A percentile compares a stretch with the other conserved stretches of the same genome.
phyloP scores from a whole-genome alignment of 768 basidiomycete species.

The Leccinellum luteum region DNA sequence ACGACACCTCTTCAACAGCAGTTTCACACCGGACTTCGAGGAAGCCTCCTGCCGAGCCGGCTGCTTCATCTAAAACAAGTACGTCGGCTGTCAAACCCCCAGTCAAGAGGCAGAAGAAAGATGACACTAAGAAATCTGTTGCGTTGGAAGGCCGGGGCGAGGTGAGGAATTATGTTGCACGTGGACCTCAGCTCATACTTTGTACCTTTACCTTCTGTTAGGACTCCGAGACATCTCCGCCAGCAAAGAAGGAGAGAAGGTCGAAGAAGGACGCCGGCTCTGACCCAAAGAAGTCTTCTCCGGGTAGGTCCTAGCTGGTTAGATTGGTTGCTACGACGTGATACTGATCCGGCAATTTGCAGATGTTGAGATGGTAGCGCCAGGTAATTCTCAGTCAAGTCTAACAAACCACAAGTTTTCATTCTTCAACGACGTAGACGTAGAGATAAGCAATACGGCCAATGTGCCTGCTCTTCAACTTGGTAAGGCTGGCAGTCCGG shows the following conservation, averaged over 20 bases:
- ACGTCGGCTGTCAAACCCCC: slow-evolving; percentile 1
- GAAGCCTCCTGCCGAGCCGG: not conserved
- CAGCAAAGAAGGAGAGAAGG: slow-evolving; percentile 2
- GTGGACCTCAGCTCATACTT: not conserved
- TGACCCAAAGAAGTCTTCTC: slow-evolving; percentile 1
- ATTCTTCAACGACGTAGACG: slow-evolving; percentile 5
- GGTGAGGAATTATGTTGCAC: slow-evolving; percentile 7
- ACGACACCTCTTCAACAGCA: not conserved
- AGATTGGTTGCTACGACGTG: not conserved
- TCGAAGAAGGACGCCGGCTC: slow-evolving; percentile 4
- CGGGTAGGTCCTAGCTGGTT: slow-evolving; percentile 9
- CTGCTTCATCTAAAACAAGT: not conserved
- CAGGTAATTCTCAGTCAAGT: not conserved
- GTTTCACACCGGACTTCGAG: not conserved
- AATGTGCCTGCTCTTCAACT: not conserved
- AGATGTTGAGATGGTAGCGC: slow-evolving; percentile 11
- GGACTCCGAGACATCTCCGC: not conserved
- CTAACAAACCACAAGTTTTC: not conserved
- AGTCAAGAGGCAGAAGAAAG: slow-evolving; percentile 20
- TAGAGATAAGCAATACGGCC: not conserved
- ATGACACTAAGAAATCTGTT: not conserved
- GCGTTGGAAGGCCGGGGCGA: slow-evolving; percentile 1
- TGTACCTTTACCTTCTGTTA: not conserved
- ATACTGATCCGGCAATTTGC: not conserved
- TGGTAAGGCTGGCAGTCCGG: slow-evolving; percentile 9